Evolutionary conservation across 73 alveolate genomes (phyloP).

Genomic region (Urostyla sp.): DNA sequence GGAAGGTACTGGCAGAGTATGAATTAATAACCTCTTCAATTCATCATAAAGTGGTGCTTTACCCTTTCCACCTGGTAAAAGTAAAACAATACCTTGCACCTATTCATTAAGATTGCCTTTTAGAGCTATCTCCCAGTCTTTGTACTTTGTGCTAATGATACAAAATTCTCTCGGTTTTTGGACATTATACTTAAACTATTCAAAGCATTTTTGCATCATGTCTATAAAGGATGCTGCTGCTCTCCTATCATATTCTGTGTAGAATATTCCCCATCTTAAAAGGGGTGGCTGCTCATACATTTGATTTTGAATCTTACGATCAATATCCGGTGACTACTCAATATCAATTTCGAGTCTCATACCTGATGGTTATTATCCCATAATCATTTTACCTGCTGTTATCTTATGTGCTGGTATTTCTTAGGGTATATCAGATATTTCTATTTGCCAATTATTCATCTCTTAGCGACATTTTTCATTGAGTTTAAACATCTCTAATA

Average conservation of each 20-base stretch:
- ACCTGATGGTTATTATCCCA: conserved; percentile 62
- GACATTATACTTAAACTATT: conserved; percentile 55
- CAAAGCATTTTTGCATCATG: conserved; percentile 69
- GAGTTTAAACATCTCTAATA: conserved; percentile 72
- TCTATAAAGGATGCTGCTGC: conserved; percentile 66
- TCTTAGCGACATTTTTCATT: conserved; percentile 72
- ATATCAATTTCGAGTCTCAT: conserved; percentile 39
- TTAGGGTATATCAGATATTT: conserved; percentile 74
- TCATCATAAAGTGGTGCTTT: conserved; percentile 83
- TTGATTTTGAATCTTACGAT: conserved; percentile 79
- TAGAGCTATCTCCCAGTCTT: conserved; percentile 72
- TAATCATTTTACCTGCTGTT: conserved; percentile 73
- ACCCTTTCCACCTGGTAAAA: conserved; percentile 81
- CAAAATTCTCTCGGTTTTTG: conserved; percentile 68
- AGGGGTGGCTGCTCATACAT: conserved; percentile 84
- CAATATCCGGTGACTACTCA: conserved; percentile 79
- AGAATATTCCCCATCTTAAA: conserved; percentile 86
- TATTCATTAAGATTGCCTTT: conserved; percentile 51
- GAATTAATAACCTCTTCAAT: conserved; percentile 65
- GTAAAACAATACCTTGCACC: conserved; percentile 54
- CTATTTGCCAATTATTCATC: conserved; percentile 85
- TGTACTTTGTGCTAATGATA: conserved; percentile 50
- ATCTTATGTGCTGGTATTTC: conserved; percentile 60
- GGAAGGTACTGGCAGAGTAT: conserved; percentile 70
- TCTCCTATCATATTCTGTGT: conserved; percentile 70